phyloP scores from a whole-genome alignment of 768 basidiomycete species.

The Neoboletus brunneissimus region DNA sequence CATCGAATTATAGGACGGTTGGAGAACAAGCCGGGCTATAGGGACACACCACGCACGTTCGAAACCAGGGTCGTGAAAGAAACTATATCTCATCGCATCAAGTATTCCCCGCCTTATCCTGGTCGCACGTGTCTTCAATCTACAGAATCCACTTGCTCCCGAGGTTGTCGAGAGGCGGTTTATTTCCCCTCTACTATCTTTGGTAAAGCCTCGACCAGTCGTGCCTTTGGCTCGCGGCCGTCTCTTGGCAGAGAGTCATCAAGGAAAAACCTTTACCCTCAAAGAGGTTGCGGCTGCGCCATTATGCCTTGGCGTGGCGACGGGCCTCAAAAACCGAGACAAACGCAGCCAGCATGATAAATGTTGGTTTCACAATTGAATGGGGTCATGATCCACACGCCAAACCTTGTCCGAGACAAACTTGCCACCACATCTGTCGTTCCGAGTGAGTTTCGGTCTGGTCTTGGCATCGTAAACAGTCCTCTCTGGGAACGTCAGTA shows the following conservation, averaged over 20 bases:
- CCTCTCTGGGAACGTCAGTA: background rate
- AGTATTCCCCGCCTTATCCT: background rate
- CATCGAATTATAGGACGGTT: background rate
- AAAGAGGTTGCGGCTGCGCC: no score
- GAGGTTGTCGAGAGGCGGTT: background rate
- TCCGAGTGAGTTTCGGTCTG: background rate
- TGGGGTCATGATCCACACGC: background rate
- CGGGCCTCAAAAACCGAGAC: background rate
- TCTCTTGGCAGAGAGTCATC: background rate
- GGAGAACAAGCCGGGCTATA: background rate
- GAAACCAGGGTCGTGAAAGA: background rate
- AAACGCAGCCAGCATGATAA: background rate
- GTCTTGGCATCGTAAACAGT: background rate
- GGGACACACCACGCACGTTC: background rate
- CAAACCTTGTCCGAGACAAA: background rate
- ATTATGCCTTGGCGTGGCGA: background rate
- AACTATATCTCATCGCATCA: background rate
- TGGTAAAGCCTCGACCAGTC: background rate
- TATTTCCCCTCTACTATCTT: no score
- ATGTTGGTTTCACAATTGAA: background rate
- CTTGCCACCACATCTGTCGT: background rate
- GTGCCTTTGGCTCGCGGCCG: no score
- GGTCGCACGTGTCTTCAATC: no score
- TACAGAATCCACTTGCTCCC: background rate
- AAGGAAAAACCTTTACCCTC: background rate